phyloP scores from a whole-genome alignment of 2,329 filamentous ascomycete genomes.

The Monosporascus sp. region DNA sequence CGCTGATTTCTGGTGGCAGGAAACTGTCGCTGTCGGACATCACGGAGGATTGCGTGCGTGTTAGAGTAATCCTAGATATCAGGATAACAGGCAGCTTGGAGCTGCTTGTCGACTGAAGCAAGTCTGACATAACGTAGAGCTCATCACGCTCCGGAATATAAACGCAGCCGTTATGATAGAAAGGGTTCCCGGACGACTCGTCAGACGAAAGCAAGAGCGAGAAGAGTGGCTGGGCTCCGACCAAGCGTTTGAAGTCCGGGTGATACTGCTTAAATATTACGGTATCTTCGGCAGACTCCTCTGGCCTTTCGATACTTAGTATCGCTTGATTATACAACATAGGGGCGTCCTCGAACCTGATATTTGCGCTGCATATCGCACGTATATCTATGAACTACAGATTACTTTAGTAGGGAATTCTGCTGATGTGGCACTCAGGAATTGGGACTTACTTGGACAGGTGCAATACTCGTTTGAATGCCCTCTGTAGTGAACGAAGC shows the following conservation, averaged over 20 bases:
- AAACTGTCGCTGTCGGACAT: background rate
- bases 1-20: constrained; percentile 15
- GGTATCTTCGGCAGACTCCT: constrained; percentile 2
- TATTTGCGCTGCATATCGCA: background rate
- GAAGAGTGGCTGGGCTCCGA: constrained; percentile 28
- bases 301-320: background rate
- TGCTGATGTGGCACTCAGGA: too few relatives aligned
- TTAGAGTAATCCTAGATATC: constrained; percentile 34
- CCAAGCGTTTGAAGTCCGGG: constrained; percentile 26
- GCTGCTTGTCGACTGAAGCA: constrained; percentile 31
- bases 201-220: constrained; percentile 37
- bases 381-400: background rate
- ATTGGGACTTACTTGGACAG: background rate
- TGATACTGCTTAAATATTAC: constrained; percentile 34
- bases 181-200: constrained; percentile 34
- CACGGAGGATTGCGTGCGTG: constrained; percentile 2
- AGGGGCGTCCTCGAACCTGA: background rate
- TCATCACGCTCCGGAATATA: constrained; percentile 34
- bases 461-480: background rate
- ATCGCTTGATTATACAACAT: background rate
- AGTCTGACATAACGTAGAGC: constrained; percentile 40
- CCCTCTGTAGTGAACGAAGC: background rate
- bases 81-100: constrained; percentile 36
- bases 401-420: background rate
- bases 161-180: constrained; percentile 41